phyloP scores from a whole-genome alignment of 192 early-diverging fungal genomes.

The Backusella luteola region DNA sequence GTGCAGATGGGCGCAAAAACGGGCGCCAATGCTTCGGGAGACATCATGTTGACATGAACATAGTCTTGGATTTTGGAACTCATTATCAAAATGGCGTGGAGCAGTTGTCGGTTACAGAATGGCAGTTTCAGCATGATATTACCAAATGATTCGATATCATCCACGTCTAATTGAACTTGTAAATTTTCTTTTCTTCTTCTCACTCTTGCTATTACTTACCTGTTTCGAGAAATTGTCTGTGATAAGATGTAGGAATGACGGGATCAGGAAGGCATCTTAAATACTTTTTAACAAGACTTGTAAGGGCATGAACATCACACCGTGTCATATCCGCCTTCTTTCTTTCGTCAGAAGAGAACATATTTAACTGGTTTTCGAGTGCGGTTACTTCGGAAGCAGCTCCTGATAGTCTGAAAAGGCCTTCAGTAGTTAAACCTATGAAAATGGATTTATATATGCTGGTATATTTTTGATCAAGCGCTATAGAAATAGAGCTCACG shows the following conservation, averaged over 20 bases:
- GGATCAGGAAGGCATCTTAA: conserved; percentile 29
- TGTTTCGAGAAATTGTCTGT: conserved; percentile 19
- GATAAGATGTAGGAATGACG: conserved; percentile 25
- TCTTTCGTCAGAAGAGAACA: conserved; percentile 17
- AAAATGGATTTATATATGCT: not conserved
- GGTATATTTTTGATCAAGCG: not conserved
- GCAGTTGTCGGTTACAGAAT: conserved; percentile 24
- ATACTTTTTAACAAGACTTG: conserved; percentile 37
- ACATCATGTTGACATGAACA: conserved; percentile 27
- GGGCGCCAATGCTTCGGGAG: conserved; percentile 34
- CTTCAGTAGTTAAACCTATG: conserved; percentile 30
- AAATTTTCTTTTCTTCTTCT: not conserved
- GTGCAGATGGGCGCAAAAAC: conserved; percentile 35
- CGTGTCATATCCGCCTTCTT: conserved; percentile 22
- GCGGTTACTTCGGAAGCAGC: conserved; percentile 23
- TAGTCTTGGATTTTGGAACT: conserved; percentile 17
- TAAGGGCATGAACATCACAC: conserved; percentile 34
- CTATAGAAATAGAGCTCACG: not conserved
- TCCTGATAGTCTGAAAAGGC: conserved; percentile 34
- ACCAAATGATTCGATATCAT: not conserved
- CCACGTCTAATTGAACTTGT: not conserved
- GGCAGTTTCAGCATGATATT: conserved; percentile 18
- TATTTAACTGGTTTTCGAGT: conserved; percentile 18
- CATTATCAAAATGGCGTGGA: conserved; percentile 29
- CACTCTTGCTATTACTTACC: not conserved